These are phyloP conservation scores for Solanum okadae DNA, from an alignment of 257 asterid genomes.

Conservation along the genomic window DNA sequence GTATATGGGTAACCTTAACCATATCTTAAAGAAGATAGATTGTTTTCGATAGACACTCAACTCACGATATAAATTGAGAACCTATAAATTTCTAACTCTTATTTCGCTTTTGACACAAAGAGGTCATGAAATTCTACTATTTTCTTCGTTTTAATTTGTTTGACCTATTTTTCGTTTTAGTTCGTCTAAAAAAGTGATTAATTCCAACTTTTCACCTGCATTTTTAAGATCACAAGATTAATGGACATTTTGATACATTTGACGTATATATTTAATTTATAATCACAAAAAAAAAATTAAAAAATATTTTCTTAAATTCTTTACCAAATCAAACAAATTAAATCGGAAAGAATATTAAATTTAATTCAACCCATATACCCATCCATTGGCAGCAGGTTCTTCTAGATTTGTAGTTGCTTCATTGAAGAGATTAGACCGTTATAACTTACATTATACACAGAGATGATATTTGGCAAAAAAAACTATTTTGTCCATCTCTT, in stretches of 20 bases:
- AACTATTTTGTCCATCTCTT: not conserved
- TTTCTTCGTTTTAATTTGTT: no score
- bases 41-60: not conserved
- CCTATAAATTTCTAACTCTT: not conserved
- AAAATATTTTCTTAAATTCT: not conserved
- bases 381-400: not conserved
- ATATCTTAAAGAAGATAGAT: not conserved
- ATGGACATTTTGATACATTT: rapidly evolving
- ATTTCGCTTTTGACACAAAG: not conserved
- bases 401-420: not conserved
- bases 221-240: no score
- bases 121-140: not conserved
- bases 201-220: no score
- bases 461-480: not conserved
- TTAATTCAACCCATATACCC: not conserved
- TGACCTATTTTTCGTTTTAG: not conserved
- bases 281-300: no score
- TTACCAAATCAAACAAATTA: no score
- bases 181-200: not conserved
- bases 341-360: not conserved
- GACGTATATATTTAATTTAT: not conserved
- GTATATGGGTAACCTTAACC: no score
- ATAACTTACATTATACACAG: not conserved
- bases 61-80: not conserved
- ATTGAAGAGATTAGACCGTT: not conserved